A percentile compares a stretch with the other conserved stretches of the same genome.
These are phyloP conservation scores for Tolypocladium ophioglossoides DNA, from an alignment of 2,329 filamentous ascomycete genomes.

Conservation along the genomic window DNA sequence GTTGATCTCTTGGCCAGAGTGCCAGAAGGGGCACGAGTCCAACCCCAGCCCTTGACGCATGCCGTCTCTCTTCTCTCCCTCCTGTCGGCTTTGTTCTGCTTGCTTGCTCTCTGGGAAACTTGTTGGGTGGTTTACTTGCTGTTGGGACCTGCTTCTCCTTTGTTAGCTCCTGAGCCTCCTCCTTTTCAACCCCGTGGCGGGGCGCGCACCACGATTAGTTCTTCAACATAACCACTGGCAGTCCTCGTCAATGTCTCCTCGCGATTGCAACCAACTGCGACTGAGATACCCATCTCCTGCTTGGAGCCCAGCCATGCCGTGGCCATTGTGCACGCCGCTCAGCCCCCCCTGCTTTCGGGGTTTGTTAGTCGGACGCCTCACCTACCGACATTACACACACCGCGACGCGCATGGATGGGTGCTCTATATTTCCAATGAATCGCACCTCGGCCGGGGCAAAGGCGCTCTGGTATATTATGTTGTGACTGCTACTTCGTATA, in stretches of 20 bases:
- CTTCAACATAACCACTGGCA: background rate
- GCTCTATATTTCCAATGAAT: background rate
- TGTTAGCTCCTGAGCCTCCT: background rate
- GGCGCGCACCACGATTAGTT: background rate
- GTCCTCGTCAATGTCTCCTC: background rate
- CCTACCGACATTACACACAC: background rate
- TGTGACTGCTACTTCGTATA: too few species aligned
- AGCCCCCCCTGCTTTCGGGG: background rate
- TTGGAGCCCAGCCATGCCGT: background rate
- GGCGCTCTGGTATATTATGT: too few species aligned
- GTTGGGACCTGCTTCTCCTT: background rate
- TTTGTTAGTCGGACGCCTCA: background rate
- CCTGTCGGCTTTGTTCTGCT: background rate
- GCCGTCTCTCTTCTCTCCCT: background rate
- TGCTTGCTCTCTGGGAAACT: background rate
- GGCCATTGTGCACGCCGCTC: background rate
- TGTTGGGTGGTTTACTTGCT: background rate
- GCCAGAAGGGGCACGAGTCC: background rate
- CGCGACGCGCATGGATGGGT: background rate
- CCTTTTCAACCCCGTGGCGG: background rate
- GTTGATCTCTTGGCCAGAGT: background rate
- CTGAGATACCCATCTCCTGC: accelerated
- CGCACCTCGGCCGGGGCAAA: background rate
- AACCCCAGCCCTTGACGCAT: background rate
- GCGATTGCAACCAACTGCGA: background rate